Conservation (phyloP, 1,284 basidiomycete species). For the Salmacisia buchloeana region DNA sequence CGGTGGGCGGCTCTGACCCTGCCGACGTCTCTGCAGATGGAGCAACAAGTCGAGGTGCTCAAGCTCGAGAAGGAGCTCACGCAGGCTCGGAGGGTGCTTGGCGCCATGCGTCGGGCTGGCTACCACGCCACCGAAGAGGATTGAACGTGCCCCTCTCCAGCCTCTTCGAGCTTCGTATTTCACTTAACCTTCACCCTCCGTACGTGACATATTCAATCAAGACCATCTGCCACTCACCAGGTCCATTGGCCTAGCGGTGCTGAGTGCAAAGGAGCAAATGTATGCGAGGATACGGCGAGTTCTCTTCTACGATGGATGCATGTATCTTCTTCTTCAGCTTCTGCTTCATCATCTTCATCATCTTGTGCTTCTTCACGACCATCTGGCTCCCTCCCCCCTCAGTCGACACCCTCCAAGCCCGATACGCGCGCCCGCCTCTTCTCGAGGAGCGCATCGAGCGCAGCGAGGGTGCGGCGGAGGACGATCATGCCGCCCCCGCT, state of each 20-base stretch:
- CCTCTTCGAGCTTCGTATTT: neutral
- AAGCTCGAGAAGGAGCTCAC: constrained; percentile 90
- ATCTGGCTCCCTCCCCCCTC: no score
- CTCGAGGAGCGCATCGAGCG: neutral
- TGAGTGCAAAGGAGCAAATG: no score
- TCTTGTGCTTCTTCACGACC: no score
- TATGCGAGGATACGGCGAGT: no score
- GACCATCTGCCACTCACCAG: no score
- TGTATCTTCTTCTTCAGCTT: no score
- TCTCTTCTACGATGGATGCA: no score
- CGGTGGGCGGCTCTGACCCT: neutral
- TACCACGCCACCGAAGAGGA: constrained; percentile 47
- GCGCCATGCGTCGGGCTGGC: constrained; percentile 30
- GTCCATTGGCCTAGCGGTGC: no score
- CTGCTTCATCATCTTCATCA: neutral
- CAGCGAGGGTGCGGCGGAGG: neutral
- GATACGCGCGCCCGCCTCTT: neutral
- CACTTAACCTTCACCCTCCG: no score
- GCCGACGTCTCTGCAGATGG: constrained; percentile 64
- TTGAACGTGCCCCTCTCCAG: neutral
- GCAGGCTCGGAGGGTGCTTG: constrained; percentile 46
- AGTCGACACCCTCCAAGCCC: neutral
- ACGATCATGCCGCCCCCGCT: constrained; percentile 7
- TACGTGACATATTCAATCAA: no score
- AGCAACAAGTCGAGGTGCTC: constrained; percentile 96